Evolutionary conservation across 208 protist species (phyloP).

Genomic region (Trypanosomatidae sp.): DNA sequence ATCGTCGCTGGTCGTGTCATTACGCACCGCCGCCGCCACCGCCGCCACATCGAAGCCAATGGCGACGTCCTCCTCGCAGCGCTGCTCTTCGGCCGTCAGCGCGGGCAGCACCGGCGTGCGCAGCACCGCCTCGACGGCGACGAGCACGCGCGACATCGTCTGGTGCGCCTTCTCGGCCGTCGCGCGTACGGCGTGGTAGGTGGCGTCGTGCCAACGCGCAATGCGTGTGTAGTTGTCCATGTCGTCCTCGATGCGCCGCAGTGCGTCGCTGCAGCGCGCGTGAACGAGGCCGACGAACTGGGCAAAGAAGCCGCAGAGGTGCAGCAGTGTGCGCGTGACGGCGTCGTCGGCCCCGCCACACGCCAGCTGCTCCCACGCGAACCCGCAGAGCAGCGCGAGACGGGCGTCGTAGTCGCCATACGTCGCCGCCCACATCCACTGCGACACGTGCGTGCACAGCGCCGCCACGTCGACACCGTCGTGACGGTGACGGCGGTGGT

Average conservation of each 20-base stretch:
- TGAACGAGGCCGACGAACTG: slow-evolving; percentile 52
- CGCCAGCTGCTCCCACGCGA: slow-evolving; percentile 53
- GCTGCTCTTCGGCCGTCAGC: slow-evolving; percentile 64
- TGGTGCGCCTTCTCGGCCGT: slow-evolving; percentile 94
- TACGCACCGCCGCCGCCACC: background rate
- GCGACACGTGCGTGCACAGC: slow-evolving; percentile 31
- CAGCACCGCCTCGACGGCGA: slow-evolving; percentile 55
- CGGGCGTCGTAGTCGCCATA: slow-evolving; percentile 69
- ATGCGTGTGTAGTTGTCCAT: slow-evolving; percentile 79
- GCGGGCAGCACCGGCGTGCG: slow-evolving; percentile 38
- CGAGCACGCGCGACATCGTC: slow-evolving; percentile 78
- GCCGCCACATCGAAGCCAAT: slow-evolving; percentile 40
- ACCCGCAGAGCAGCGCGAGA: slow-evolving; percentile 40
- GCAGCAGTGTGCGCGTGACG: slow-evolving; percentile 57
- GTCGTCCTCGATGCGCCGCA: slow-evolving; percentile 74
- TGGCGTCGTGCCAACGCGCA: slow-evolving; percentile 89
- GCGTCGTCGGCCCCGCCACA: slow-evolving; percentile 16
- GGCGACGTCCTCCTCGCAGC: slow-evolving; percentile 63
- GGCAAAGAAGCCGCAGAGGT: slow-evolving; percentile 74
- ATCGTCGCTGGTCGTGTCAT: background rate
- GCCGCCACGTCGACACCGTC: slow-evolving; percentile 13
- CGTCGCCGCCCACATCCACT: slow-evolving; percentile 66
- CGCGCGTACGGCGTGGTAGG: slow-evolving; percentile 92
- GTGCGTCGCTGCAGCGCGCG: slow-evolving; percentile 16
- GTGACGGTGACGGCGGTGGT: background rate